Base-by-base conservation (phyloP, 2,329 filamentous ascomycete genomes). In the Cladosporium velox region DNA sequence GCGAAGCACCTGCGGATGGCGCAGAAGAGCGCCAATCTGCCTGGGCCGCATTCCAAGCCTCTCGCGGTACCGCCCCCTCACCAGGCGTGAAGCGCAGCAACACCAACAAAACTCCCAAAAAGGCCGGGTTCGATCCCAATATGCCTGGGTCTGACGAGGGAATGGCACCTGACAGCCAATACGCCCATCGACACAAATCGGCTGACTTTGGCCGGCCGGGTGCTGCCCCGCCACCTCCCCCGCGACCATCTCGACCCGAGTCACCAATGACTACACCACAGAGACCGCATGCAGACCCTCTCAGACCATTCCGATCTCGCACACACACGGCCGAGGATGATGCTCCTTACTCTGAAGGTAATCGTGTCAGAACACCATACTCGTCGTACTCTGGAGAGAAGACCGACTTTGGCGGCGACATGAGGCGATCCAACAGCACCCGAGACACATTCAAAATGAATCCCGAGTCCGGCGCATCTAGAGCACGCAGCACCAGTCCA, bases 81-180 rank as follows among this genome's bases (percentile, higher is more conserved):
- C 59, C 75, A 70, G 73, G 65, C 24, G 59, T 66, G 24, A 28
- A 74, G 38, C 75, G 79, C 41, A 78, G 73, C 35, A 73, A 77
- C 52, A 79, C 77, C 60, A 70, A 71, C 41, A 74, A 77, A 61
- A 78, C 81, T 3, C 84, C 84, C 44, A 85, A 81, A 70, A 86
- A 81, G 73, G 78, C 80, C 54, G 86, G 85, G 4, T 89, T 88
- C 72, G 84, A 87, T 65, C 86, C 87, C 24, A 81, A 81, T n/a
- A 81, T 81, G 7, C 81, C 85, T 35, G 85, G 84, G n/a, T 85
- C 82, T 41, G 86, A 88, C 71, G 86, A 88, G 70, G 81, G 84
- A 41, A 85, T 85, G 73, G 86, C 86, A 26, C 69, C 69, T 30
- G 65, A 67, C 6, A 70, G 66, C 41, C 69, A 71, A 34, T 75